A percentile compares a stretch with the other conserved stretches of the same genome.
phyloP scores from a whole-genome alignment of 805 yeast species.

The Suhomyces sp. region DNA sequence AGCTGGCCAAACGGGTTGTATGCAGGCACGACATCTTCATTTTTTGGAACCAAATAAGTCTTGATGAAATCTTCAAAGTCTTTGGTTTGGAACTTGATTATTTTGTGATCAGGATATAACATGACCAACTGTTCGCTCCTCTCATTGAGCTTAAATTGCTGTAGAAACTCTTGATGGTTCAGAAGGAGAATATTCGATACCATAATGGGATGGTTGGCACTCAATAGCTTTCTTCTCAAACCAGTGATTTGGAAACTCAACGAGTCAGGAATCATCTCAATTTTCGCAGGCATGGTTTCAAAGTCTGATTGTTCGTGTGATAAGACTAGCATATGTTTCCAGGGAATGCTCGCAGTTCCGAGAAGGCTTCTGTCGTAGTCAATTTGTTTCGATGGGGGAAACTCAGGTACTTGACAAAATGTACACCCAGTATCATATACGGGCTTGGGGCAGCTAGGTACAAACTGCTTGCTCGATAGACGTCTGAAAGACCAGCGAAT shows the following conservation, averaged over 20 bases:
- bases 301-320: slow-evolving; percentile 41
- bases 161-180: slow-evolving; percentile 8
- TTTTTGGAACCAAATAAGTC: slow-evolving; percentile 38
- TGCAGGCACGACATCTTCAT: slow-evolving; percentile 12
- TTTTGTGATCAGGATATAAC: slow-evolving; percentile 54
- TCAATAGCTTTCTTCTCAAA: slow-evolving; percentile 29
- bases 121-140: slow-evolving; percentile 29
- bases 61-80: slow-evolving; percentile 37
- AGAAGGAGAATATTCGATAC: slow-evolving; percentile 44
- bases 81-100: slow-evolving; percentile 32
- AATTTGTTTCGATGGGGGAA: slow-evolving; percentile 44
- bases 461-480: background rate
- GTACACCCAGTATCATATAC: slow-evolving; percentile 61
- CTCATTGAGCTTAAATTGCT: slow-evolving; percentile 1
- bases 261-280: slow-evolving; percentile 47
- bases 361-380: slow-evolving; percentile 38
- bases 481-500: background rate
- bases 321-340: slow-evolving; percentile 56
- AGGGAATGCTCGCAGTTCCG: slow-evolving; percentile 48
- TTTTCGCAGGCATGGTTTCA: slow-evolving; percentile 45
- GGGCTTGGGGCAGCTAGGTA: slow-evolving; percentile 48
- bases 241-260: slow-evolving; percentile 39
- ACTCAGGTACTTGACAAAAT: slow-evolving; percentile 38
- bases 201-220: slow-evolving; percentile 49
- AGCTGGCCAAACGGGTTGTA: slow-evolving; percentile 22